These are phyloP conservation scores for Murraya paniculata DNA, from an alignment of 345 rosid genomes.

Conservation along the genomic window DNA sequence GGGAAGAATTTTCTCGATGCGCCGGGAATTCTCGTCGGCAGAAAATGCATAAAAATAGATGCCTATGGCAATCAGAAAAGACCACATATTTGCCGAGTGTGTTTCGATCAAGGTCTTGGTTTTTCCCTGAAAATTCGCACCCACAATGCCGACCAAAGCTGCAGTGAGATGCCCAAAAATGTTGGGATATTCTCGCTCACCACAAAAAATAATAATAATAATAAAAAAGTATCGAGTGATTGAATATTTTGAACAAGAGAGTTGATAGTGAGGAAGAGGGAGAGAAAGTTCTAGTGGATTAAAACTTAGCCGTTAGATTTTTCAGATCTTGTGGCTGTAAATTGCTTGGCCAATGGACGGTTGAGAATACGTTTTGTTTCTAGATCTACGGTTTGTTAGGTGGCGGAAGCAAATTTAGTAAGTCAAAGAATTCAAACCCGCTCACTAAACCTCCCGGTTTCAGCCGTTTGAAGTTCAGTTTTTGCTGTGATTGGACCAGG, in stretches of 20 bases:
- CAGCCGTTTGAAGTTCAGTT: no score
- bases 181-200: neutral
- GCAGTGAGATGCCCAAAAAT: neutral
- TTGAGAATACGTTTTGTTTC: neutral
- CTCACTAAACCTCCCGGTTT: no score
- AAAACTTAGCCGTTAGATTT: constrained; percentile 36
- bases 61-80: neutral
- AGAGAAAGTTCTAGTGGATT: constrained; percentile 50
- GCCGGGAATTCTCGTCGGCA: neutral
- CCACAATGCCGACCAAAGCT: neutral
- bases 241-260: no score
- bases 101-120: neutral
- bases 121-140: neutral
- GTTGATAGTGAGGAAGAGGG: constrained; percentile 15
- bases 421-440: constrained; percentile 12
- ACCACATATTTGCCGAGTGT: neutral
- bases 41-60: neutral
- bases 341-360: constrained; percentile 18
- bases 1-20: neutral
- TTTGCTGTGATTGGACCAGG: no score
- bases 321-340: constrained; percentile 36
- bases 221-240: no score
- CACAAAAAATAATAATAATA: neutral
- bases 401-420: neutral
- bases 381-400: constrained; percentile 25